phyloP scores from a whole-genome alignment of 495 filamentous ascomycete genomes.

The Aeminium ludgeri region DNA sequence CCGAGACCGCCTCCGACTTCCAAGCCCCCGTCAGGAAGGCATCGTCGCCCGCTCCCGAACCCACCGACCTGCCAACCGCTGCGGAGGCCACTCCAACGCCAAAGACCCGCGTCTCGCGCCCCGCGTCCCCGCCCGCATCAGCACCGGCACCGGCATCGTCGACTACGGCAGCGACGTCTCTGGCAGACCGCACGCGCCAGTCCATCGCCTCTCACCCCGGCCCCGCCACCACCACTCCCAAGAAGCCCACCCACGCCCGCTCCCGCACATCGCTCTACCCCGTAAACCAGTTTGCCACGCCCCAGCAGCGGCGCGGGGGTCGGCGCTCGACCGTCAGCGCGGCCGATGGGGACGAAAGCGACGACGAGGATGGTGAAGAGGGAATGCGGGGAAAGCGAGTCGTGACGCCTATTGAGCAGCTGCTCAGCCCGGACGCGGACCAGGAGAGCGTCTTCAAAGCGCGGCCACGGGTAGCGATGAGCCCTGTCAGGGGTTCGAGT shows the following conservation, averaged over 20 bases:
- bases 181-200: slow-evolving; percentile 62
- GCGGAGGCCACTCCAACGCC: slow-evolving; percentile 7
- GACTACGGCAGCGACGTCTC: slow-evolving; percentile 6
- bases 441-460: slow-evolving; percentile 79
- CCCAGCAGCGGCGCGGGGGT: slow-evolving; percentile 18
- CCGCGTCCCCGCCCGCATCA: too few relatives aligned
- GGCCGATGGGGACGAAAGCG: too few relatives aligned
- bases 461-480: slow-evolving; percentile 58
- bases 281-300: slow-evolving; percentile 45
- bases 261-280: slow-evolving; percentile 31
- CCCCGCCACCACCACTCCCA: slow-evolving; percentile 7
- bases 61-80: not conserved
- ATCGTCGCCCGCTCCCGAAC: not conserved
- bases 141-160: too few relatives aligned
- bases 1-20: not conserved
- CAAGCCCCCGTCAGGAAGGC: not conserved
- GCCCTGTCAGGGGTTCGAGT: slow-evolving; percentile 39
- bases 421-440: slow-evolving; percentile 52
- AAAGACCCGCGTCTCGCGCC: too few relatives aligned
- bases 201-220: slow-evolving; percentile 50
- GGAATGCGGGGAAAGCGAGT: slow-evolving; percentile 11
- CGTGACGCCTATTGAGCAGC: slow-evolving; percentile 38
- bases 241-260: slow-evolving; percentile 27
- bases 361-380: slow-evolving; percentile 18
- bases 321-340: not conserved